phyloP scores from a whole-genome alignment of 345 rosid species.

The Laguncularia racemosa region DNA sequence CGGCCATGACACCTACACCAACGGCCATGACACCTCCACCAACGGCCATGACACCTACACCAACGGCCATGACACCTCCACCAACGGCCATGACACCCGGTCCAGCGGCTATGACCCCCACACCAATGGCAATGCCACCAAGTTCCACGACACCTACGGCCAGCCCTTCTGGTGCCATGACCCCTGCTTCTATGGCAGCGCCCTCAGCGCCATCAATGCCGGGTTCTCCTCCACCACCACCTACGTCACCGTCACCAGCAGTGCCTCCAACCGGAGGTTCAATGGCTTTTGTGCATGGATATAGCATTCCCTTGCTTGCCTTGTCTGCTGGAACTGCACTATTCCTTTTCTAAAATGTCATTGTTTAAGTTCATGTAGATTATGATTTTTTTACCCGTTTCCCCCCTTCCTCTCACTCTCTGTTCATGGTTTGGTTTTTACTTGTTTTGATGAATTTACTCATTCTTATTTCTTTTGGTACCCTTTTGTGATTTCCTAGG shows the following conservation, averaged over 20 bases:
- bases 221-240: slow-evolving; percentile 5
- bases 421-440: not conserved
- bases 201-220: not conserved
- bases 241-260: not conserved
- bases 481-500: not conserved
- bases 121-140: not conserved
- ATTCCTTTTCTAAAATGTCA: slow-evolving; percentile 2
- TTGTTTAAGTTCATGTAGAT: slow-evolving; percentile 6
- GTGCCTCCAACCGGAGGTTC: not conserved
- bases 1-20: slow-evolving; percentile 6
- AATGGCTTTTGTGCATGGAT: slow-evolving; percentile 1
- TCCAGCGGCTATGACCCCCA: not conserved
- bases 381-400: slow-evolving; percentile 2
- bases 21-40: not conserved
- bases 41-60: too few species aligned
- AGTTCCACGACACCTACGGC: not conserved
- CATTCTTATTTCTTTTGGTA: not conserved
- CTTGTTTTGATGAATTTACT: not conserved
- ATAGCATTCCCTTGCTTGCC: slow-evolving; percentile 2
- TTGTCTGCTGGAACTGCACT: slow-evolving; percentile 8
- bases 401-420: not conserved
- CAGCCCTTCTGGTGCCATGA: not conserved
- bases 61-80: not conserved
- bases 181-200: not conserved
- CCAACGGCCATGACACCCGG: not conserved